Percentiles rank a stretch among this genome's conserved stretches.
Conservation (phyloP, 441 rosid genomes). For the Pelargonium myrrhifolium region DNA sequence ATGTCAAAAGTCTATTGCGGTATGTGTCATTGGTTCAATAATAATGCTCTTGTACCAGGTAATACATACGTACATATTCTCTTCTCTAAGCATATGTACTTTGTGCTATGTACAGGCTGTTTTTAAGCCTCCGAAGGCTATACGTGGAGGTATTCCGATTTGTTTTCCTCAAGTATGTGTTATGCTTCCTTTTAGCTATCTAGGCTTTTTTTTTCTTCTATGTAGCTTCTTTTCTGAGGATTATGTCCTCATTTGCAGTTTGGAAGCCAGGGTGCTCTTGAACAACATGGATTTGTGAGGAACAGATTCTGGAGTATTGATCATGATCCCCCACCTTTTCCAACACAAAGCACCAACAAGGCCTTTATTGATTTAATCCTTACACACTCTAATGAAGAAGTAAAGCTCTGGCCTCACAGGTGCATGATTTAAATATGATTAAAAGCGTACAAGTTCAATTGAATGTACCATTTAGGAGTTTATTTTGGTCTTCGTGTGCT, state of each 20-base stretch:
- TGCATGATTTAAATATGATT: constrained; percentile 10
- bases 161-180: constrained; percentile 43
- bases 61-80: too few relatives aligned
- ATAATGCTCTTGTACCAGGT: too few relatives aligned
- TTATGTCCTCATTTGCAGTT: constrained; percentile 38
- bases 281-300: constrained; percentile 89
- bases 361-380: constrained; percentile 46
- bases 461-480: neutral
- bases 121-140: constrained; percentile 44
- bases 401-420: constrained; percentile 64
- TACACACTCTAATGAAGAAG: constrained; percentile 39
- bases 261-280: constrained; percentile 57
- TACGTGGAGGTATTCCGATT: constrained; percentile 68
- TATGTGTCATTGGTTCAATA: neutral
- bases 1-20: neutral
- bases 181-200: neutral
- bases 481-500: neutral
- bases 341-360: constrained; percentile 39
- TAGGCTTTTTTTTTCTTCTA: constrained; percentile 7
- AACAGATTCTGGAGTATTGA: constrained; percentile 64
- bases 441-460: neutral
- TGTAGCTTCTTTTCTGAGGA: constrained; percentile 13
- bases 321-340: constrained; percentile 45
- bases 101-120: constrained; percentile 34
- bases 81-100: neutral